A percentile compares a stretch with the other conserved stretches of the same genome.
phyloP scores from a whole-genome alignment of 2,329 filamentous ascomycete genomes.

The Periconia sp. region DNA sequence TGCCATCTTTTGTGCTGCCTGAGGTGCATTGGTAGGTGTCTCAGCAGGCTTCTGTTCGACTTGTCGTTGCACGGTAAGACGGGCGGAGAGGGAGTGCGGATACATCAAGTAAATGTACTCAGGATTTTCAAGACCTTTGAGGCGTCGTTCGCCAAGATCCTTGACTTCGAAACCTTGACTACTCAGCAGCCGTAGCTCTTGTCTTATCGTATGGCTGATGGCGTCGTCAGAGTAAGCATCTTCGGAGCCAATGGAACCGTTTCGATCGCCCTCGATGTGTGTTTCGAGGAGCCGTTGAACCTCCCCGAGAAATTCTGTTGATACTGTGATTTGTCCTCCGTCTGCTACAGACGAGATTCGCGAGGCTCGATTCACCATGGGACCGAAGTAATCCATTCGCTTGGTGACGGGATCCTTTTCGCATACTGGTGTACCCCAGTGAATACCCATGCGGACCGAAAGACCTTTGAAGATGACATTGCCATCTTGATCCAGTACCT shows the following conservation, averaged over 20 bases:
- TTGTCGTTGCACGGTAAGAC: slow-evolving; percentile 70
- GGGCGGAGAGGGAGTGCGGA: slow-evolving; percentile 81
- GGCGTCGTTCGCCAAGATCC: slow-evolving; percentile 89
- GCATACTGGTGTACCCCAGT: slow-evolving; percentile 92
- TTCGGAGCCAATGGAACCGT: slow-evolving; percentile 68
- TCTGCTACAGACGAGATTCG: slow-evolving; percentile 94
- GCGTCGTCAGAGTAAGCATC: slow-evolving; percentile 76
- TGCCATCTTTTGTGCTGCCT: slow-evolving; percentile 62
- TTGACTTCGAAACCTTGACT: slow-evolving; percentile 96
- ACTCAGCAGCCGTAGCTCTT: slow-evolving; percentile 82
- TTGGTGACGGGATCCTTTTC: slow-evolving; percentile 95
- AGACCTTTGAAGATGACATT: slow-evolving; percentile 90
- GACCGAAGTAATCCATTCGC: slow-evolving; percentile 99
- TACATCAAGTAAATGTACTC: slow-evolving; percentile 96
- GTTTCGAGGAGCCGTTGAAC: slow-evolving; percentile 88
- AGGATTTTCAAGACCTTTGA: slow-evolving; percentile 96
- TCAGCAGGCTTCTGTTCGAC: slow-evolving; percentile 43
- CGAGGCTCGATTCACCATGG: slow-evolving; percentile 97
- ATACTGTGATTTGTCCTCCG: slow-evolving; percentile 95
- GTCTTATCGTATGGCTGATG: slow-evolving; percentile 75
- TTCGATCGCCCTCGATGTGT: slow-evolving; percentile 81
- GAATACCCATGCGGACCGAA: slow-evolving; percentile 95
- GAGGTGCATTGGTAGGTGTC: slow-evolving; percentile 41
- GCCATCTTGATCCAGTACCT: slow-evolving; percentile 79
- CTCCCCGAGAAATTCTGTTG: slow-evolving; percentile 94